Evolutionary conservation across 805 yeast species (phyloP), one percentile per base, ranked within the genome.

Genomic region (Metschnikowia drakensbergensis): DNA sequence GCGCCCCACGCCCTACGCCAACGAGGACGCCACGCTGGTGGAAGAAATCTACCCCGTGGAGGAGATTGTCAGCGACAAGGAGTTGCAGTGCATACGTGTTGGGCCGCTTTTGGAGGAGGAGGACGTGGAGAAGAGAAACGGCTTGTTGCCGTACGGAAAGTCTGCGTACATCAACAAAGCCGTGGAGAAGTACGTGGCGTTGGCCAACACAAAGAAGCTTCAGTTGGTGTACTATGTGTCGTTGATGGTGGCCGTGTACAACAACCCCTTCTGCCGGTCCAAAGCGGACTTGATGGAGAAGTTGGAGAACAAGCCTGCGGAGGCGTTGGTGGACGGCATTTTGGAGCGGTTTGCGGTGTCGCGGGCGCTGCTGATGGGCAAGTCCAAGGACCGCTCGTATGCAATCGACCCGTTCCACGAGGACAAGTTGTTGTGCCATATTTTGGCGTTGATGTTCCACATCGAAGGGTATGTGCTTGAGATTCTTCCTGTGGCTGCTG

Each of bases 331-430:
- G 5, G 91, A 86, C 59, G 87, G 88, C 36, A 66, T 88, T 31
- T 67, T 94, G 51, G 77, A 77, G 43, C 76, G 86, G 51, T 94
- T 89, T 67, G 79, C 97, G 10, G 78, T 84, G 28, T 61, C 77
- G 29, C 80, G 78, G 58, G 77, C 81, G 53, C 37, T 25, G 31
- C 30, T n/a, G 11, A 33, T 26, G 25, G 95, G 94, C 49, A 83
- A 80, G 65, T 71, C 86, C n/a, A 85, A 84, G 62, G 89, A 84
- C 53, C 79, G 84, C 57, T 77, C 84, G n/a, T 92, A 80, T 64
- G 74, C 79, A 53, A 80, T 94, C 52, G 97, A 94, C 62, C 97
- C 98, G 36, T 84, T 81, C 58, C 80, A 82, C 61, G 96, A 89
- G 66, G 96, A 89, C 68, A 89, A 86, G 68, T 73, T 94, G 42